Percentiles rank a stretch among this genome's conserved stretches.
Evolutionary conservation across 75 land plant species (phyloP).

Genomic region (Picea glauca): DNA sequence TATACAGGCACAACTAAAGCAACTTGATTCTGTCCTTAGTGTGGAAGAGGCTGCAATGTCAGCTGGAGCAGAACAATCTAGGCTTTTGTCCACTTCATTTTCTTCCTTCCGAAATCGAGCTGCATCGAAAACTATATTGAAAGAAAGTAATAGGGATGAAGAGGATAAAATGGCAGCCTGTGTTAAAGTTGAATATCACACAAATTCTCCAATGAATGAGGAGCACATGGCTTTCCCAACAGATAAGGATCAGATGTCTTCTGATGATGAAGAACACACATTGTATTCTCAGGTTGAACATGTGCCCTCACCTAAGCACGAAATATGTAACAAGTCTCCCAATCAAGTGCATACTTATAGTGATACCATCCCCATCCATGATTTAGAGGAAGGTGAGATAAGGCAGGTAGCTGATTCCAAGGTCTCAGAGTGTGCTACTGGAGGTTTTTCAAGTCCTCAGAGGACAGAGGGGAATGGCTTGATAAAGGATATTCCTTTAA

Average conservation of each 20-base stretch:
- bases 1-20: constrained; percentile 45
- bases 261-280: neutral
- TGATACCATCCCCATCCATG: neutral
- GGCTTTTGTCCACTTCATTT: neutral
- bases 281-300: neutral
- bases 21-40: constrained; percentile 40
- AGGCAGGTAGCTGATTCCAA: neutral
- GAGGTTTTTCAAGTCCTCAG: neutral
- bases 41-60: constrained; percentile 26
- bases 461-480: neutral
- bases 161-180: neutral
- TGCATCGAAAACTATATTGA: neutral
- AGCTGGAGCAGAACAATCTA: constrained; percentile 14
- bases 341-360: neutral
- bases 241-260: neutral
- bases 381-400: constrained; percentile 13
- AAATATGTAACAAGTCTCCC: neutral
- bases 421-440: neutral
- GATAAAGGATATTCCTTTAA: neutral
- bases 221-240: neutral
- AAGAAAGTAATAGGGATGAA: neutral
- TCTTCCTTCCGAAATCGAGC: neutral
- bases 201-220: neutral
- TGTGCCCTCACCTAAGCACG: neutral
- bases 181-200: neutral